These are phyloP conservation scores for Cinnamomum chago DNA, from an alignment of 164 flowering plant genomes.

Conservation along the genomic window DNA sequence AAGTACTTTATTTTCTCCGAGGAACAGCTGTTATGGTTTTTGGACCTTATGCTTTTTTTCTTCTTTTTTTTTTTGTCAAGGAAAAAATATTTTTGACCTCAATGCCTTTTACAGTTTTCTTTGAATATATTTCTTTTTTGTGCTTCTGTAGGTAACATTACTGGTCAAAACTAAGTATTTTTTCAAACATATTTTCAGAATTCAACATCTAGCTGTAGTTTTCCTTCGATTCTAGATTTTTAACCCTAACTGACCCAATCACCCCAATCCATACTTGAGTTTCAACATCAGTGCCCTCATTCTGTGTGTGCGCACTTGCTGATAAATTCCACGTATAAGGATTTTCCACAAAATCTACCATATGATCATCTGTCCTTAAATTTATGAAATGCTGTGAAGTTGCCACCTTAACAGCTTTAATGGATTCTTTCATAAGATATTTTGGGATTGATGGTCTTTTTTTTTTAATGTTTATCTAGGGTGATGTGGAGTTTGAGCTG, in stretches of 20 bases:
- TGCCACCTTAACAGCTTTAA: background rate
- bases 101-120: background rate
- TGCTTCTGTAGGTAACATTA: background rate
- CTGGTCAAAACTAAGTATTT: background rate
- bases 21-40: background rate
- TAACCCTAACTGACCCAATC: background rate
- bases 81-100: background rate
- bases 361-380: background rate
- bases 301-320: background rate
- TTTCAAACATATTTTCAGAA: background rate
- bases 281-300: background rate
- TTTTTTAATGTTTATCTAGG: slow-evolving; percentile 33
- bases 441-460: background rate
- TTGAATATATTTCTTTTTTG: background rate
- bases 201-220: background rate
- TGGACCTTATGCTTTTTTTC: no score
- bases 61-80: no score
- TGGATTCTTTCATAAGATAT: background rate
- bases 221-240: background rate
- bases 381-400: background rate
- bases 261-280: background rate
- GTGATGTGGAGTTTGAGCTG: slow-evolving; percentile 40
- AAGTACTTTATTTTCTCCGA: background rate
- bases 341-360: background rate
- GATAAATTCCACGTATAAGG: background rate